Conservation (phyloP, 2,329 filamentous ascomycete genomes). For the Nectriaceae sp. region DNA sequence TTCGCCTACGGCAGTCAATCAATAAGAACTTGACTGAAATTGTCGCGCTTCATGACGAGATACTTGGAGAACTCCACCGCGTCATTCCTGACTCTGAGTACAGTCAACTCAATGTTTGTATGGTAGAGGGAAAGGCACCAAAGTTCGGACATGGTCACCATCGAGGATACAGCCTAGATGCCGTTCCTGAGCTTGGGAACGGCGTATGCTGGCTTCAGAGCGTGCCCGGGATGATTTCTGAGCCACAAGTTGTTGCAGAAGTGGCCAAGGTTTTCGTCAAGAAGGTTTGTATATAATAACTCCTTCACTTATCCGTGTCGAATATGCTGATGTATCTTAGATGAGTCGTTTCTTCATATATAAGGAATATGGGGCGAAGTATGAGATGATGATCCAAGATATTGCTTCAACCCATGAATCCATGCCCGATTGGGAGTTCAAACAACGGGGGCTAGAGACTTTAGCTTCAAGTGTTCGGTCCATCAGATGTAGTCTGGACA, state of each 20-base stretch:
- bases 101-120: conserved; percentile 39
- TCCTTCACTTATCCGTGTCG: conserved; percentile 1
- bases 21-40: conserved; percentile 80
- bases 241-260: conserved; percentile 60
- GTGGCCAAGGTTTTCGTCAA: conserved; percentile 62
- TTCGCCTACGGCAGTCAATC: conserved; percentile 68
- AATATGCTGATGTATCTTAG: conserved; percentile 44
- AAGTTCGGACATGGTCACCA: conserved; percentile 35
- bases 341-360: conserved; percentile 83
- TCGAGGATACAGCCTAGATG: conserved; percentile 51
- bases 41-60: conserved; percentile 78
- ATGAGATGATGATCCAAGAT: conserved; percentile 81
- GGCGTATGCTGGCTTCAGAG: conserved; percentile 45
- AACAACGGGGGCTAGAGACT: conserved; percentile 83
- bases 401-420: conserved; percentile 68
- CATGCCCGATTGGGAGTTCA: conserved; percentile 73
- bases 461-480: conserved; percentile 75
- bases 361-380: conserved; percentile 89
- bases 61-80: conserved; percentile 73
- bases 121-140: conserved; percentile 11
- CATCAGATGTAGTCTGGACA: conserved; percentile 61
- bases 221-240: conserved; percentile 54
- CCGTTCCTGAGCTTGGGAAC: conserved; percentile 43
- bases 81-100: conserved; percentile 70
- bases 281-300: conserved; percentile 47